These are phyloP conservation scores for Mucor lusitanicus DNA, from an alignment of 371 early-diverging fungal species.

Conservation along the genomic window DNA sequence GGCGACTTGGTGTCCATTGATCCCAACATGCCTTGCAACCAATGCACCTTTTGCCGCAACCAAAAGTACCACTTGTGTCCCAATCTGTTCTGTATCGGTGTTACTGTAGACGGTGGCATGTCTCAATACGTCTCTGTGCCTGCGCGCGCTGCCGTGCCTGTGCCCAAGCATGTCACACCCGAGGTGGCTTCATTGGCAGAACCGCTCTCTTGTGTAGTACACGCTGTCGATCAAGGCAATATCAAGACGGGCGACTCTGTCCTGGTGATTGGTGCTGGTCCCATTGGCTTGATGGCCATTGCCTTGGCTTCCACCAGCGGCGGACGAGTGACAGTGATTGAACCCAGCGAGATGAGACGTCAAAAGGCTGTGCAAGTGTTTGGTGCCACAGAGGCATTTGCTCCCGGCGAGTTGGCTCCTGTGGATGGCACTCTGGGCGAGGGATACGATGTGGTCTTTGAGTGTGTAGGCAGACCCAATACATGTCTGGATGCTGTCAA, in stretches of 20 bases:
- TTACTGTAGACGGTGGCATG: conserved; percentile 60
- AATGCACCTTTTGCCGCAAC: conserved; percentile 55
- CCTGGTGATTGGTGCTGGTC: conserved; percentile 57
- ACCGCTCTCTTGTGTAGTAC: conserved; percentile 61
- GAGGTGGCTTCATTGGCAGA: conserved; percentile 57
- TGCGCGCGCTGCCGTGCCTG: conserved; percentile 38
- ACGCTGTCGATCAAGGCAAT: conserved; percentile 56
- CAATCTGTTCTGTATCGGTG: conserved; percentile 51
- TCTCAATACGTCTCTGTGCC: conserved; percentile 56
- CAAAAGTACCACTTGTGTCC: conserved; percentile 54
- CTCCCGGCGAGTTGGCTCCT: conserved; percentile 35
- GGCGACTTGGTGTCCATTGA: conserved; percentile 55
- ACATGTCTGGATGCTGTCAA: conserved; percentile 49
- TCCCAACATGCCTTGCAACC: conserved; percentile 57
- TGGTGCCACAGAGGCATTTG: conserved; percentile 37
- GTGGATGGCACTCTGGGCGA: conserved; percentile 46
- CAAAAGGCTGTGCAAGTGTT: conserved; percentile 36
- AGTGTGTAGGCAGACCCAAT: conserved; percentile 56
- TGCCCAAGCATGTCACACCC: conserved; percentile 42
- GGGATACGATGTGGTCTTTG: conserved; percentile 59
- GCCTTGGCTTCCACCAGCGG: conserved; percentile 45
- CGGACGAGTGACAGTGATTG: conserved; percentile 49
- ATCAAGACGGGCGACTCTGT: conserved; percentile 49
- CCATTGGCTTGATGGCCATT: conserved; percentile 57
- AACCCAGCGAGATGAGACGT: conserved; percentile 50